phyloP scores from a whole-genome alignment of 2,329 filamentous ascomycete genomes.

The Ascocoryne sarcoides region DNA sequence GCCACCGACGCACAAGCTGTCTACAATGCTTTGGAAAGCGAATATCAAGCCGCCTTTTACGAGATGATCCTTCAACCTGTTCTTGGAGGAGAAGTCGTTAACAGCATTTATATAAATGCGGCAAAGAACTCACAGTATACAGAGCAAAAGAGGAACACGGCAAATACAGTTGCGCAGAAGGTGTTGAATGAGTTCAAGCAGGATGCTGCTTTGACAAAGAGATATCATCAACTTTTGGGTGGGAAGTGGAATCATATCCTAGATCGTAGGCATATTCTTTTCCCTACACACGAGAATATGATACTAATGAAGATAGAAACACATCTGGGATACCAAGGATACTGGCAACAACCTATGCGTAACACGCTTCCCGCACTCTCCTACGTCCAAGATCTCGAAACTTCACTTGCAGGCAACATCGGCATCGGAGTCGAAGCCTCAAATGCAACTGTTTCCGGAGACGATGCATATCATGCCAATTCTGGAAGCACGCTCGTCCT shows the following conservation, averaged over 20 bases:
- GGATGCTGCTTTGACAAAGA: conserved; percentile 45
- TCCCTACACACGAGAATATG: not conserved
- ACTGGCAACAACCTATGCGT: conserved; percentile 66
- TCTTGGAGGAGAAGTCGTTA: conserved; percentile 46
- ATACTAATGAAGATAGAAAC: conserved; percentile 30
- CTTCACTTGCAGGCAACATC: conserved; percentile 51
- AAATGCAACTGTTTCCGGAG: conserved; percentile 59
- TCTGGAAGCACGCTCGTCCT: conserved; percentile 44
- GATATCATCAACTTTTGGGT: conserved; percentile 48
- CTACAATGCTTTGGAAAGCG: conserved; percentile 43
- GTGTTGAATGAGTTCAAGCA: conserved; percentile 46
- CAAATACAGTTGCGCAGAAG: conserved; percentile 44
- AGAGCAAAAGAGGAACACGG: conserved; percentile 45
- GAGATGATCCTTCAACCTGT: conserved; percentile 53
- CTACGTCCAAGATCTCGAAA: conserved; percentile 49
- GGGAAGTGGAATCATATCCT: conserved; percentile 58
- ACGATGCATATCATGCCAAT: conserved; percentile 53
- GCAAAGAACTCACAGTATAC: conserved; percentile 47
- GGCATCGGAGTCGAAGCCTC: conserved; percentile 56
- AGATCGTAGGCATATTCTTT: conserved; percentile 34
- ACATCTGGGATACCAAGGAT: conserved; percentile 41
- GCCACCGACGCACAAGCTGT: conserved; percentile 45
- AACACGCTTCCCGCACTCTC: conserved; percentile 54
- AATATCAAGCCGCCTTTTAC: conserved; percentile 50
- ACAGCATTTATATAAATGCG: conserved; percentile 43